Conservation (phyloP, 331 rosid genomes). For the Quercus tomentella region DNA sequence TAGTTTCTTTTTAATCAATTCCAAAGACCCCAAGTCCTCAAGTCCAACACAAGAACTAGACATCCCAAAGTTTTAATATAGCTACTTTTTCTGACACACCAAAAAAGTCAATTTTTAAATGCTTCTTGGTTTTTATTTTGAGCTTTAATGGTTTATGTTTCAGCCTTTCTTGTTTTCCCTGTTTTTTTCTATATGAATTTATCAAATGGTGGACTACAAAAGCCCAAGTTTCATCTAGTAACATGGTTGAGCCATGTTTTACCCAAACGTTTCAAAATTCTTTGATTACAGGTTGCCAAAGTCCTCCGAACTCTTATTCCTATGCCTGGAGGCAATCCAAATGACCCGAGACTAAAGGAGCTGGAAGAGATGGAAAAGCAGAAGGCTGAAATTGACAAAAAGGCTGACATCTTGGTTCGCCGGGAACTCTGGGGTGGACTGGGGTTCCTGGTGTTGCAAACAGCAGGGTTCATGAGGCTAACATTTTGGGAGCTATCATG, state of each 20-base stretch:
- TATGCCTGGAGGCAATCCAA: conserved; percentile 25
- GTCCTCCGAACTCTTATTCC: conserved; percentile 52
- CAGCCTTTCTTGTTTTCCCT: neutral
- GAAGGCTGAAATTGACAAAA: conserved; percentile 50
- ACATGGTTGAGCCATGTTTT: conserved; percentile 36
- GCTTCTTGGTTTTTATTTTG: neutral
- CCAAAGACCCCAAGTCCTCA: neutral
- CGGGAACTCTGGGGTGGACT: conserved; percentile 82
- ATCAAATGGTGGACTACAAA: neutral
- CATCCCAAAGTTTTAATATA: neutral
- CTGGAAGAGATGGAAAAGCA: conserved; percentile 58
- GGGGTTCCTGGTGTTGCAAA: conserved; percentile 51
- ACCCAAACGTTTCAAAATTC: conserved; percentile 55
- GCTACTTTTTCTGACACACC: neutral
- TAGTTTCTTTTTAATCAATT: neutral
- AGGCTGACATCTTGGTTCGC: conserved; percentile 50
- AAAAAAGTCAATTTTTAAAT: neutral
- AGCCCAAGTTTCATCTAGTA: neutral
- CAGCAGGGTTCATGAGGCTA: conserved; percentile 77
- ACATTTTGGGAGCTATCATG: conserved; percentile 96
- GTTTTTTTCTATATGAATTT: neutral
- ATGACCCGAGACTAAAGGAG: conserved; percentile 36
- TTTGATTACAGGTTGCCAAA: conserved; percentile 78
- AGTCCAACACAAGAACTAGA: neutral
- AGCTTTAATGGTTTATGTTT: neutral